phyloP scores from a whole-genome alignment of 768 basidiomycete species.

The Gymnopilus junonius region DNA sequence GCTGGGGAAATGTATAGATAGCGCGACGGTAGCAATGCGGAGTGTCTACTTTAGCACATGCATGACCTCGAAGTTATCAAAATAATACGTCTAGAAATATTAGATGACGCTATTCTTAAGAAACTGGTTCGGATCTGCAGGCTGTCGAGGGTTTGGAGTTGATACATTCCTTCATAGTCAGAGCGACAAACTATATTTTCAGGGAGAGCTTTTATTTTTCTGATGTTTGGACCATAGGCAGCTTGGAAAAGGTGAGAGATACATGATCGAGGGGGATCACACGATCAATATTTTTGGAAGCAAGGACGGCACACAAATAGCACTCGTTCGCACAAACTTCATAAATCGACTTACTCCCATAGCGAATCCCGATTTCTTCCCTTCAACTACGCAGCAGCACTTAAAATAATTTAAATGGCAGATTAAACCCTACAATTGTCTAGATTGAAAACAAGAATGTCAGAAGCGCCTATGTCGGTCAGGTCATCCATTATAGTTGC shows the following conservation, averaged over 20 bases:
- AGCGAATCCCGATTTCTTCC: too few relatives aligned
- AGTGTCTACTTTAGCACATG: background rate
- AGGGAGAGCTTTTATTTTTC: background rate
- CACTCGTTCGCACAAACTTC: too few relatives aligned
- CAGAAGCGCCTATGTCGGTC: slow-evolving; percentile 83
- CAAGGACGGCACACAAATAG: too few relatives aligned
- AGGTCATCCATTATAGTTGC: slow-evolving; percentile 92
- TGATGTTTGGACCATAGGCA: background rate
- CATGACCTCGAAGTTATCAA: background rate
- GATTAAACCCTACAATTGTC: slow-evolving; percentile 90
- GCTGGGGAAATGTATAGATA: background rate
- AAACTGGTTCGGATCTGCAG: background rate
- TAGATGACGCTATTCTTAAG: background rate
- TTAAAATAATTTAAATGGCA: slow-evolving; percentile 3
- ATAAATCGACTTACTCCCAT: background rate
- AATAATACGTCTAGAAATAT: background rate
- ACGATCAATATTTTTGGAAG: background rate
- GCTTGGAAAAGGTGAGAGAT: background rate
- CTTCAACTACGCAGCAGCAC: slow-evolving; percentile 6
- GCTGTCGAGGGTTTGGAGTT: background rate
- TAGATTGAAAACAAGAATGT: slow-evolving; percentile 87
- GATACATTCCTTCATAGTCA: background rate
- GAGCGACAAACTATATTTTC: background rate
- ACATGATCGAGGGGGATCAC: background rate
- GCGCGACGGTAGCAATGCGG: background rate